Base-by-base conservation (phyloP, 495 filamentous ascomycete species). In the Talaromyces proteolyticus region DNA sequence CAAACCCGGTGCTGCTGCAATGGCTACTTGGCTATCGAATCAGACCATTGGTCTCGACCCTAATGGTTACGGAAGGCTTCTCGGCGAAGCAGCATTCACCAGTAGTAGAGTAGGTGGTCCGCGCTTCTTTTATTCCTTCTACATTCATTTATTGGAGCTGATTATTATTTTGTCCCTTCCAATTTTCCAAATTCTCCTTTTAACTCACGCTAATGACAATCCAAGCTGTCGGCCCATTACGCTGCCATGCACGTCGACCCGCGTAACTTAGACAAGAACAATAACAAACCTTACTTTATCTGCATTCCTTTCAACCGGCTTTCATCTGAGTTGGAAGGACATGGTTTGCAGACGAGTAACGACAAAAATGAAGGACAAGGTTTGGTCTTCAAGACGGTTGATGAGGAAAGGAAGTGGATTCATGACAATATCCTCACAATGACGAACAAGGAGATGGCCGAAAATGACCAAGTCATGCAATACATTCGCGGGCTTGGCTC, bases 271-370 rank as follows among this genome's bases (percentile, higher is more conserved):
- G n/a, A n/a, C n/a, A n/a, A n/a, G n/a, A n/a, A n/a, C n/a, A n/a
- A n/a, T n/a, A n/a, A n/a, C n/a, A n/a, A n/a, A n/a, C n/a, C n/a
- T 34, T 25, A 52, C 25, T 73, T 75, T 47, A 59, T 68, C 36
- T 65, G 65, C 41, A 55, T 73, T 4, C 73, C 74, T 0, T 64
- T 77, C 51, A 73, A 75, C 42, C 54, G 59, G 25, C 62, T 77
- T 4, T 67, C 70, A 2, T 61, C 55, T 1, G 70, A 76, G 50
- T 34, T 52, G 25, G 55, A 53, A 1, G 44, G 51, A 11, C 50
- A 62, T 29, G 16, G 40, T n/a, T n/a, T n/a, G n/a, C n/a, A n/a
- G n/a, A n/a, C n/a, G n/a, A n/a, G n/a, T n/a, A n/a, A n/a, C n/a
- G n/a, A n/a, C n/a, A n/a, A n/a, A n/a, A n/a, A n/a, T n/a, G n/a